Evolutionary conservation across 2,329 filamentous ascomycete genomes (phyloP).

Genomic region (Cladosporium sp.): DNA sequence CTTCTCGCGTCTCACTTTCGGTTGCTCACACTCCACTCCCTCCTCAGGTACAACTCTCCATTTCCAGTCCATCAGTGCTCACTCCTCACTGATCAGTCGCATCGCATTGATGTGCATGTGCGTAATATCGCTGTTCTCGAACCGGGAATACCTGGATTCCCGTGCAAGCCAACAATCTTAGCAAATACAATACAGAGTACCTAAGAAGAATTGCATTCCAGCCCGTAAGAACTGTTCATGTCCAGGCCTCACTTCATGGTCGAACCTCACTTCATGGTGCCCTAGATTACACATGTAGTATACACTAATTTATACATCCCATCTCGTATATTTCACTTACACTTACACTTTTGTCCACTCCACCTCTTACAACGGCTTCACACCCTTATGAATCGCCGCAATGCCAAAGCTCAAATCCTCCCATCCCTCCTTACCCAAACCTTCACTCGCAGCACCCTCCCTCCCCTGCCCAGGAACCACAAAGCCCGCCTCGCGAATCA

Average conservation of each 20-base stretch:
- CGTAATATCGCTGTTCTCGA: no score
- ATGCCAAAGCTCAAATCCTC: constrained; percentile 92
- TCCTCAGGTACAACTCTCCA: no score
- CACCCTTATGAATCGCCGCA: constrained; percentile 93
- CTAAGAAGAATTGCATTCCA: background rate
- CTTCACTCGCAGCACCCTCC: constrained; percentile 28
- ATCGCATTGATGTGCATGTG: no score
- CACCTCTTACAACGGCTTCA: constrained; percentile 68
- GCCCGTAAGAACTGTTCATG: background rate
- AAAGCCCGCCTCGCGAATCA: constrained; percentile 86
- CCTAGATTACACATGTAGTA: background rate
- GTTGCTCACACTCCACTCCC: no score
- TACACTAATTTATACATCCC: background rate
- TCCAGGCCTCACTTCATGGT: background rate
- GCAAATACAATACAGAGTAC: background rate
- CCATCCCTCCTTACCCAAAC: constrained; percentile 57
- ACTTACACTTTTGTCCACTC: no score
- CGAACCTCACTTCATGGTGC: background rate
- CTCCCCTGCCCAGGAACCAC: constrained; percentile 59
- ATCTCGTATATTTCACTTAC: background rate
- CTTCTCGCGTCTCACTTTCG: no score
- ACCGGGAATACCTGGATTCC: no score
- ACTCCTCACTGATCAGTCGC: no score
- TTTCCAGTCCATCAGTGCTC: no score
- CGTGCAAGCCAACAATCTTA: no score